Percentiles rank a stretch among this genome's conserved stretches.
Evolutionary conservation across 257 asterid species (phyloP).

Genomic region (Solanum chiquidenum): DNA sequence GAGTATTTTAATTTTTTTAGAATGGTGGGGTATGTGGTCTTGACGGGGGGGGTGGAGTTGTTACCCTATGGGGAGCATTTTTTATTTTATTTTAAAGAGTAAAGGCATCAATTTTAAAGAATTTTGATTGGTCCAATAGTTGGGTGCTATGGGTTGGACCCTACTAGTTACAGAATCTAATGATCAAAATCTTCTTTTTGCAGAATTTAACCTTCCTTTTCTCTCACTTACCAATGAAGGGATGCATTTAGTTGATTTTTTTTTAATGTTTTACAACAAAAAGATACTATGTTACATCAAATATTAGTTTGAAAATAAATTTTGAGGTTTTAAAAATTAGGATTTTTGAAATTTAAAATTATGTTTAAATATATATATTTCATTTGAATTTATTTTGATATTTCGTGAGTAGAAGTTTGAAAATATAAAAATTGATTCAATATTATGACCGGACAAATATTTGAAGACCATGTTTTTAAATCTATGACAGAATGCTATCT

Average conservation of each 20-base stretch:
- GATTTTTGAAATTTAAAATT: no score
- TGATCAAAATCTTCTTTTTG: neutral
- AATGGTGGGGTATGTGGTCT: neutral
- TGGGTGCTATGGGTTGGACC: neutral
- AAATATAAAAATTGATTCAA: neutral
- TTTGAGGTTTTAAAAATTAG: no score
- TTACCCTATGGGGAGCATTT: neutral
- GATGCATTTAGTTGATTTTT: neutral
- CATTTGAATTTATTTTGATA: neutral
- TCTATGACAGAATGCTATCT: neutral
- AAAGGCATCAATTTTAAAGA: neutral
- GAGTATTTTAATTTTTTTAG: neutral
- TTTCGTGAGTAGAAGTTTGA: neutral
- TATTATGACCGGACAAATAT: neutral
- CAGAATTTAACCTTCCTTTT: neutral
- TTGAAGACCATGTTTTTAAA: neutral
- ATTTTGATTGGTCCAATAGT: neutral
- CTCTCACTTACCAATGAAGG: neutral
- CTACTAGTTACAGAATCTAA: neutral
- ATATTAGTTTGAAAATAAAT: neutral
- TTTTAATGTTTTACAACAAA: neutral
- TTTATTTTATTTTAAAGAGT: neutral
- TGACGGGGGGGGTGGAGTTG: accelerated
- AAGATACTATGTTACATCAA: neutral
- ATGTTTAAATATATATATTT: no score